A percentile compares a stretch with the other conserved stretches of the same genome.
phyloP scores from a whole-genome alignment of 2,329 filamentous ascomycete species.

The Venturia asperata region DNA sequence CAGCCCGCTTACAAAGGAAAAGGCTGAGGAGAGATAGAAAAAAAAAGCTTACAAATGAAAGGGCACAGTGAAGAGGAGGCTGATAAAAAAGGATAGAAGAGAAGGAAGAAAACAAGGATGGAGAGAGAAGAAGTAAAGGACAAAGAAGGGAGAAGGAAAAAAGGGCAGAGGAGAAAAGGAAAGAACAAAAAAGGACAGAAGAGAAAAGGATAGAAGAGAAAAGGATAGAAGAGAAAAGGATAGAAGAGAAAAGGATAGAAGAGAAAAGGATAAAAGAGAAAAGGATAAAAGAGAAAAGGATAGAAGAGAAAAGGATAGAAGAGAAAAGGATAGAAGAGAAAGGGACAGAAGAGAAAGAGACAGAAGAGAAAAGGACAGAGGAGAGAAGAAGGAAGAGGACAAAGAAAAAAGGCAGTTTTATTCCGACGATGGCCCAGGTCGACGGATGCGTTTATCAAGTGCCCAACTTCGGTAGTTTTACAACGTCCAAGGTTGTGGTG shows the following conservation, averaged over 20 bases:
- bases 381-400: not conserved
- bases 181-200: not conserved
- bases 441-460: not conserved
- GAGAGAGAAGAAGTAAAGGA: not conserved
- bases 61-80: not conserved
- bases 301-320: not conserved
- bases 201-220: not conserved
- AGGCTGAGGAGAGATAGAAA: not conserved
- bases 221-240: not conserved
- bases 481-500: not conserved
- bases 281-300: not conserved
- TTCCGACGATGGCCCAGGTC: not conserved
- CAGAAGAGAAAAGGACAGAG: not conserved
- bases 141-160: not conserved
- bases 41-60: not conserved
- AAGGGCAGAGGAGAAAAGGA: not conserved
- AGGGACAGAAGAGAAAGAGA: not conserved
- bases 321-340: not conserved
- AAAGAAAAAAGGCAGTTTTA: not conserved
- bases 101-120: not conserved
- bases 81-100: not conserved
- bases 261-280: not conserved
- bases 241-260: not conserved
- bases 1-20: constrained; percentile 4
- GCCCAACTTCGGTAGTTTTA: constrained; percentile 1